Evolutionary conservation across 2,329 filamentous ascomycete species (phyloP).

Genomic region (Aspergillus hiratsukae): DNA sequence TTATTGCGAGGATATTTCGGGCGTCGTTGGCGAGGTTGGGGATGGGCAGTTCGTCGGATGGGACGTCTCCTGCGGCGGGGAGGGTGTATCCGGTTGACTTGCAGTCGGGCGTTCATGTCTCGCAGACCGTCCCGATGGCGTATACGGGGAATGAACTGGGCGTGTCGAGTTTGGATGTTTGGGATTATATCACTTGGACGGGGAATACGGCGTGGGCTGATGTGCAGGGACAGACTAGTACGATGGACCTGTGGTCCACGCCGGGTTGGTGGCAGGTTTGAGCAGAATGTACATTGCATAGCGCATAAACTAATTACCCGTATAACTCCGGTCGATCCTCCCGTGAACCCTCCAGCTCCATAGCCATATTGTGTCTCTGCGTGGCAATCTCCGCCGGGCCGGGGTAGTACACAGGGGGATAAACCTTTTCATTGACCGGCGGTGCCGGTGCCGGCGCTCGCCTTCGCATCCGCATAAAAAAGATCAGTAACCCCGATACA

Average conservation of each 20-base stretch:
- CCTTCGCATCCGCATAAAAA: background rate
- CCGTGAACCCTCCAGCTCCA: background rate
- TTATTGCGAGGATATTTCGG: background rate
- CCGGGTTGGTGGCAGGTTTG: background rate
- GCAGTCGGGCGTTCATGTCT: background rate
- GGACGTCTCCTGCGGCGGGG: background rate
- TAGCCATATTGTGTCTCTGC: background rate
- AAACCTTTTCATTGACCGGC: background rate
- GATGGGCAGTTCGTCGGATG: background rate
- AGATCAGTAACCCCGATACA: background rate
- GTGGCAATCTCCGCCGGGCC: background rate
- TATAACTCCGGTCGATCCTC: background rate
- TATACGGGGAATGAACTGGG: background rate
- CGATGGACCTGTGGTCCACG: background rate
- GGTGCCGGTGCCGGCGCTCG: background rate
- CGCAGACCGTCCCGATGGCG: background rate
- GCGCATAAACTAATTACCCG: background rate
- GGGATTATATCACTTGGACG: background rate
- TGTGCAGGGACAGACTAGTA: background rate
- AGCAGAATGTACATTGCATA: background rate
- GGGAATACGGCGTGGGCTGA: background rate
- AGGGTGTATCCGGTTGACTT: background rate
- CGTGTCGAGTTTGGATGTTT: background rate
- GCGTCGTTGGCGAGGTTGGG: background rate
- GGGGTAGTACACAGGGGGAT: background rate